Evolutionary conservation across 495 filamentous ascomycete species (phyloP), one percentile per base, ranked within the genome.

Genomic region (Lichenothelia convexa): DNA sequence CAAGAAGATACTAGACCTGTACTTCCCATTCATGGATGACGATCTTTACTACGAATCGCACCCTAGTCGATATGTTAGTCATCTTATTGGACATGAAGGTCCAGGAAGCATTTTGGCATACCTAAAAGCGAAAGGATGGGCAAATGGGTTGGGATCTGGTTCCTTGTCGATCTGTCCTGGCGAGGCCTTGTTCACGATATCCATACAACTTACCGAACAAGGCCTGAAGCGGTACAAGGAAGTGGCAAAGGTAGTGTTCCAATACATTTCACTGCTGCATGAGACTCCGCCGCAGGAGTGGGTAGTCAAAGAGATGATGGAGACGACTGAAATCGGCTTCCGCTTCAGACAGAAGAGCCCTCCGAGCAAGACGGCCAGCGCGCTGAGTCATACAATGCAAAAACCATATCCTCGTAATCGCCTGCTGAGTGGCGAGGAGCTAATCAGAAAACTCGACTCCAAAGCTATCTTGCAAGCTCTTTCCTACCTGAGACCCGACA

Each of bases 31-130:
- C 53, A 59, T 83, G 32, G 86, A 94, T 50, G 84, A 95, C 54
- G 84, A 95, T 41, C 50, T 72, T 6, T 55, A 86, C 35, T 92
- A 75, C 55, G 74, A 83, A 45, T 69, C 75, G 5, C 85, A 92
- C 35, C 89, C 89, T 9, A 80, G 80, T 45, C 71, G 83, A 23
- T 99, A 95, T 51, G 69, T 93, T 44, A 80, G 78, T 48, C 89
- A 99, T 50, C 56, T 99, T 31, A 86, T 99, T 43, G 89, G 89
- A 11, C 91, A 99, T 43, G 89, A 99, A 56, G 89, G 89, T 1
- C 89, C 89, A 5, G 89, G 89, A 2, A 94, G 89, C 59, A 86
- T 99, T 45, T 71, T 99, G 54, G 75, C 89, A 1, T 86, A 93
- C 53, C 69, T 93, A 51, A 99, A 95, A 58, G 76, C 71, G 17